Evolutionary conservation across 2,329 filamentous ascomycete genomes (phyloP).

Genomic region (Microascus cirrosus): DNA sequence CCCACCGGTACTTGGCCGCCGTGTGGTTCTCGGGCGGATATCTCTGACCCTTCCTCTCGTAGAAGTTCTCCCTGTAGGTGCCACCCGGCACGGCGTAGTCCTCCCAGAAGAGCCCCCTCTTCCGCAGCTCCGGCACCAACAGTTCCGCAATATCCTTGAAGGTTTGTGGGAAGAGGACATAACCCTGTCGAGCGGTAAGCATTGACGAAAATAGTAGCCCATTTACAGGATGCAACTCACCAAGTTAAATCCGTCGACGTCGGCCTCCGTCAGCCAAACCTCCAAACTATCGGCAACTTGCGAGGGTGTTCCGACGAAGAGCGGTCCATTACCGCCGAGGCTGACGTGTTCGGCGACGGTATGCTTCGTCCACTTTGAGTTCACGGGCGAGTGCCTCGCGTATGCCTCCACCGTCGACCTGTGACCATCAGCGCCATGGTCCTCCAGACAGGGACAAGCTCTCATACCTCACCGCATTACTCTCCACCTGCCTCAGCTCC

Average conservation of each 20-base stretch:
- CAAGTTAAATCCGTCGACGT: conserved; percentile 67
- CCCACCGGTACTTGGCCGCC: conserved; percentile 36
- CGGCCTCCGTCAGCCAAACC: conserved; percentile 55
- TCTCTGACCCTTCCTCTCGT: conserved; percentile 34
- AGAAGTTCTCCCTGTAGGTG: conserved; percentile 51
- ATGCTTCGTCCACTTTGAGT: conserved; percentile 60
- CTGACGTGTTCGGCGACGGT: conserved; percentile 58
- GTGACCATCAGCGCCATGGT: background rate
- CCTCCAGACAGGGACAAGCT: background rate
- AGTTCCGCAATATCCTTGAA: conserved; percentile 59
- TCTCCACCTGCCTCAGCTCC: conserved; percentile 50
- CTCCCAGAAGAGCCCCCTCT: conserved; percentile 46
- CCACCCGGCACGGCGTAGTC: conserved; percentile 42
- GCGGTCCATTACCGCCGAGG: conserved; percentile 52
- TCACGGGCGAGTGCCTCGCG: conserved; percentile 43
- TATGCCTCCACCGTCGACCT: conserved; percentile 44
- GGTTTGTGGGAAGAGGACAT: conserved; percentile 54
- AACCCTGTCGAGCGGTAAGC: conserved; percentile 16
- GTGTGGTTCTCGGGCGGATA: conserved; percentile 40
- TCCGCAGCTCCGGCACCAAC: conserved; percentile 51
- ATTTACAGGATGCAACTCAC: conserved; percentile 26
- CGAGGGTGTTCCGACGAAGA: conserved; percentile 51
- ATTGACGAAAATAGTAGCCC: background rate
- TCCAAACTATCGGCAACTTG: conserved; percentile 59
- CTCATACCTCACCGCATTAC: conserved; percentile 42